Percentiles rank a stretch among this genome's conserved stretches.
Conservation (phyloP, 2,329 filamentous ascomycete species). For the Calonectria hawksworthii region DNA sequence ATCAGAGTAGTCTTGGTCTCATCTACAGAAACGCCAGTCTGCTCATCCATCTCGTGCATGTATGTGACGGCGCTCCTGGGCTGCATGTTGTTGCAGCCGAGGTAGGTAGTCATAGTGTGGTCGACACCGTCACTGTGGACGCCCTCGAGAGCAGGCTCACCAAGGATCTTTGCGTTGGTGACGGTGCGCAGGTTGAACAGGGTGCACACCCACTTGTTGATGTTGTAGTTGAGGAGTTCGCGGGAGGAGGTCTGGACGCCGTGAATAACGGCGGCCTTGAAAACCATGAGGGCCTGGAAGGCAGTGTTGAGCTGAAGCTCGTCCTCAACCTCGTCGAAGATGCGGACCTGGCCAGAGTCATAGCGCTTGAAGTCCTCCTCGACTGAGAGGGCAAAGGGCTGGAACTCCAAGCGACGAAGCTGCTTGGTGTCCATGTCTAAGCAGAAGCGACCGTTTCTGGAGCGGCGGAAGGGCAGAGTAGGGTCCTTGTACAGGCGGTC, state of each 20-base stretch:
- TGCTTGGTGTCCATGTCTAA: constrained; percentile 39
- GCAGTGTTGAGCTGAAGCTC: constrained; percentile 47
- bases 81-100: constrained; percentile 46
- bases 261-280: constrained; percentile 46
- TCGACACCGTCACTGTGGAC: constrained; percentile 49
- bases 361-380: constrained; percentile 48
- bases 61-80: constrained; percentile 45
- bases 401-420: constrained; percentile 44
- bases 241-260: constrained; percentile 36
- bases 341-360: constrained; percentile 43
- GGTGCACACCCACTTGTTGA: constrained; percentile 41
- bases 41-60: constrained; percentile 44
- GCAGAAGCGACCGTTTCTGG: constrained; percentile 43
- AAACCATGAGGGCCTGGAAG: constrained; percentile 47
- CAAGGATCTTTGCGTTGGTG: constrained; percentile 39
- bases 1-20: constrained; percentile 41
- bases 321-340: constrained; percentile 45
- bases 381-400: constrained; percentile 44
- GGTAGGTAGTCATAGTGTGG: constrained; percentile 49
- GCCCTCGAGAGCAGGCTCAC: constrained; percentile 49
- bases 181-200: constrained; percentile 46
- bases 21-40: constrained; percentile 35
- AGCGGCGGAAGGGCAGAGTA: constrained; percentile 43
- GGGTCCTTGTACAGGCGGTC: constrained; percentile 41
- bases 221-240: constrained; percentile 43